Percentiles rank a stretch among this genome's conserved stretches.
These are phyloP conservation scores for Rhynchosporium agropyri DNA, from an alignment of 2,329 filamentous ascomycete genomes.

Conservation along the genomic window DNA sequence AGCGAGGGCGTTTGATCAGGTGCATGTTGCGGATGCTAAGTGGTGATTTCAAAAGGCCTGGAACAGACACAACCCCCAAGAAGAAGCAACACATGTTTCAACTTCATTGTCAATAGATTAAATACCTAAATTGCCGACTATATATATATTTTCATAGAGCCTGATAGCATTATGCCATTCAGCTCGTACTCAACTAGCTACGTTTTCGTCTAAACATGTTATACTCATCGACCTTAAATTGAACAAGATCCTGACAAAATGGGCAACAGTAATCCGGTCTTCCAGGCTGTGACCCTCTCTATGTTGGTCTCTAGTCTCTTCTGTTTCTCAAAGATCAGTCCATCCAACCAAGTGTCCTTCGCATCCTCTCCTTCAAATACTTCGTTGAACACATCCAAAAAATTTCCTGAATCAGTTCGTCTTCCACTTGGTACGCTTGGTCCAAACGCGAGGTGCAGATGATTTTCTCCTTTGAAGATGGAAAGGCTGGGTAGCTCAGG, in stretches of 20 bases:
- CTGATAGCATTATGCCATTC: not conserved
- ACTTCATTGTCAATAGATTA: no score
- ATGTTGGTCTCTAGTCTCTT: not conserved
- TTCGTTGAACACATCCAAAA: slow-evolving; percentile 2
- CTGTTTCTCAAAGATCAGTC: not conserved
- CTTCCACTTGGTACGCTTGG: slow-evolving; percentile 20
- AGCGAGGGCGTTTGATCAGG: slow-evolving; percentile 35
- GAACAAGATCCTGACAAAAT: slow-evolving; percentile 9
- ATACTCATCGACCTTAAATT: not conserved
- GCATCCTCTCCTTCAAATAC: slow-evolving; percentile 23
- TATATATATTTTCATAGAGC: not conserved
- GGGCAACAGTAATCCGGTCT: slow-evolving; percentile 11
- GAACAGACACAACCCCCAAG: no score
- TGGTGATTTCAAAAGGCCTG: slow-evolving; percentile 1
- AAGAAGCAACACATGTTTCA: no score
- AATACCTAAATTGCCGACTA: not conserved
- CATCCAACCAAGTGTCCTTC: slow-evolving; percentile 22
- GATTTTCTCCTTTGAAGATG: not conserved
- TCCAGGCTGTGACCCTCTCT: not conserved
- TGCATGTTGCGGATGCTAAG: slow-evolving; percentile 36
- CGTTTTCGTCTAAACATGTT: not conserved
- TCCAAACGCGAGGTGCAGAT: slow-evolving; percentile 25
- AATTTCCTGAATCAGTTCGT: not conserved
- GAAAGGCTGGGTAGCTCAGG: not conserved
- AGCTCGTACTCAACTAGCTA: not conserved